These are phyloP conservation scores for Rhodocollybia butyracea DNA, from an alignment of 768 basidiomycete genomes.

Conservation along the genomic window DNA sequence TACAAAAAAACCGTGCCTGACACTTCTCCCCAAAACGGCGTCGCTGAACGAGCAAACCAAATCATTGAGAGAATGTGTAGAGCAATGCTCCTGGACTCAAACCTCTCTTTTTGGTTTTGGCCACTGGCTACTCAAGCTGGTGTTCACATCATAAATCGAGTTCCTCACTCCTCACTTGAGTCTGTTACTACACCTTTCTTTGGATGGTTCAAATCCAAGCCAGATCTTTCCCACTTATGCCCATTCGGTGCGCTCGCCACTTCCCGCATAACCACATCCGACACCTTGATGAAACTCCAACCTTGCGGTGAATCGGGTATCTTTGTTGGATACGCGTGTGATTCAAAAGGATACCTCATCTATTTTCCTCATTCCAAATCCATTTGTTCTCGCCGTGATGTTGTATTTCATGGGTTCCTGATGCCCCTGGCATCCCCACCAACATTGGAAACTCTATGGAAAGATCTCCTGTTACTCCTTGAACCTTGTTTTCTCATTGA, in stretches of 20 bases:
- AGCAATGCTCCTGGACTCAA: no score
- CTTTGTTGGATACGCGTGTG: conserved; percentile 15
- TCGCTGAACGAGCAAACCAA: no score
- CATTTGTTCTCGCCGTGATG: conserved; percentile 10
- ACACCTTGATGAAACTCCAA: background rate
- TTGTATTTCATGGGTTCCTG: no score
- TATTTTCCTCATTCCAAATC: conserved; percentile 12
- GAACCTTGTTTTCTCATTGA: background rate
- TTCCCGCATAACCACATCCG: background rate
- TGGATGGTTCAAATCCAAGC: background rate
- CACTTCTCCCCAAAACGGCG: conserved; percentile 10
- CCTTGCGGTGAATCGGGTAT: conserved; percentile 14
- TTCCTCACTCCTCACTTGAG: no score
- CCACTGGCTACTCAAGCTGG: no score
- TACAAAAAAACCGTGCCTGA: conserved; percentile 19
- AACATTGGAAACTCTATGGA: background rate
- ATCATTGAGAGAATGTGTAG: no score
- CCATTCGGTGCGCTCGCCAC: conserved; percentile 10
- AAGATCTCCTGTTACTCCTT: background rate
- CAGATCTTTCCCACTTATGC: conserved; percentile 6
- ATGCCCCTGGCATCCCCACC: background rate
- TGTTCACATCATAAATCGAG: no score
- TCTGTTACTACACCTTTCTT: background rate
- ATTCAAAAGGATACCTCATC: conserved; percentile 18
- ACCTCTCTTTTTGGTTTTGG: no score